phyloP scores from a whole-genome alignment of 257 asterid genomes.

The Ajuga chamaepitys region DNA sequence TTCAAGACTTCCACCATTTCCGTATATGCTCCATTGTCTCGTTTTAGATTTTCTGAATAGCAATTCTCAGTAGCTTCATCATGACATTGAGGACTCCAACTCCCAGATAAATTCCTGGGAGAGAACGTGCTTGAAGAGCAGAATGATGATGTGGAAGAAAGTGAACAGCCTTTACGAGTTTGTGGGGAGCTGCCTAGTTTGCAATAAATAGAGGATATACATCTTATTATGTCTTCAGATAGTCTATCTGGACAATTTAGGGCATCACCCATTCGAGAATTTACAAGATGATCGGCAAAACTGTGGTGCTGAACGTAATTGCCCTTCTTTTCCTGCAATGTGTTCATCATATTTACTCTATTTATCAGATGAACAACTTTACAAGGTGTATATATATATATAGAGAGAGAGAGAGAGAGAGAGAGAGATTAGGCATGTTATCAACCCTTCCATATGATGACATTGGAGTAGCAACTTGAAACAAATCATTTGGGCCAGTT shows the following conservation, averaged over 20 bases:
- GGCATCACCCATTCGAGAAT: slow-evolving; percentile 35
- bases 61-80: slow-evolving; percentile 36
- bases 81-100: slow-evolving; percentile 68
- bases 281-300: slow-evolving; percentile 75
- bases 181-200: slow-evolving; percentile 45
- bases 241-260: slow-evolving; percentile 50
- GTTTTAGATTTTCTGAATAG: slow-evolving; percentile 38
- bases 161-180: slow-evolving; percentile 40
- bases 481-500: slow-evolving; percentile 31
- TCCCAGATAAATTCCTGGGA: slow-evolving; percentile 68
- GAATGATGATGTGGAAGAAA: slow-evolving; percentile 65
- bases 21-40: slow-evolving; percentile 37
- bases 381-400: too few species aligned
- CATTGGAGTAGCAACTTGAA: slow-evolving; percentile 26
- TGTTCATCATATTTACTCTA: neutral
- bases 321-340: slow-evolving; percentile 50
- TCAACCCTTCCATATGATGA: slow-evolving; percentile 49
- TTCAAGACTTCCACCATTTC: slow-evolving; percentile 46
- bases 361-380: slow-evolving; percentile 4
- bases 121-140: slow-evolving; percentile 78
- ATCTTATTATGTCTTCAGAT: slow-evolving; percentile 68
- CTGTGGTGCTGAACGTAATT: slow-evolving; percentile 39
- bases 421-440: slow-evolving; percentile 3
- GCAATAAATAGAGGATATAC: slow-evolving; percentile 78
- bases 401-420: too few species aligned